Percentiles rank a stretch among this genome's conserved stretches.
Evolutionary conservation across 1,284 basidiomycete genomes (phyloP).

Genomic region (Moesziomyces antarcticus): DNA sequence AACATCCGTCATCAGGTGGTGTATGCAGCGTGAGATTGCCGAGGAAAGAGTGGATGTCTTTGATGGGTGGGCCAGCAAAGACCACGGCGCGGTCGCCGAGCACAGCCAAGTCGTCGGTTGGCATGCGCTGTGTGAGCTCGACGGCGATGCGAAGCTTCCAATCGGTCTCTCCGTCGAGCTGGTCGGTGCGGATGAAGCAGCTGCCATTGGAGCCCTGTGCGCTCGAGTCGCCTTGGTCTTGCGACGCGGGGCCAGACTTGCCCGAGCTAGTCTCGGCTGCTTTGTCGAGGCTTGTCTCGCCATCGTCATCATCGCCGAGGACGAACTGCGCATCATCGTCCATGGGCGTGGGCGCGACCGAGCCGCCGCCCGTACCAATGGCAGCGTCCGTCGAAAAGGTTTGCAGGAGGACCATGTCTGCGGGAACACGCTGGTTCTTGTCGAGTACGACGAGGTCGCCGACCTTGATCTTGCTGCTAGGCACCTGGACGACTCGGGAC

Average conservation of each 20-base stretch:
- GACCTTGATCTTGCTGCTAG: conserved; percentile 87
- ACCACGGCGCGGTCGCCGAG: conserved; percentile 68
- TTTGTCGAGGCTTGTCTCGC: conserved; percentile 5
- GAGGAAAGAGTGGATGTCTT: conserved; percentile 95
- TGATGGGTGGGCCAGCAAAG: conserved; percentile 89
- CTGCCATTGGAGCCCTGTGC: conserved; percentile 81
- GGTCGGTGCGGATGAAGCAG: conserved; percentile 97
- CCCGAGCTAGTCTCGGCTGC: conserved; percentile 2
- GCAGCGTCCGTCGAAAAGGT: conserved; percentile 72
- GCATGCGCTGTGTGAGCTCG: conserved; percentile 81
- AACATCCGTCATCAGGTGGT: conserved; percentile 25
- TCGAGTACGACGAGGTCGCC: conserved; percentile 92
- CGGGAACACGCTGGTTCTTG: conserved; percentile 96
- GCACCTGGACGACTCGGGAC: conserved; percentile 67
- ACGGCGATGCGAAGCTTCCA: conserved; percentile 97
- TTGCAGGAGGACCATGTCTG: conserved; percentile 88
- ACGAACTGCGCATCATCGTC: conserved; percentile 40
- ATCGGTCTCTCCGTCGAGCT: conserved; percentile 98
- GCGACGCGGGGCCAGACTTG: not conserved
- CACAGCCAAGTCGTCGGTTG: conserved; percentile 75
- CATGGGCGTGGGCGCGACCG: conserved; percentile 11
- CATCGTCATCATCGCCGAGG: conserved; percentile 54
- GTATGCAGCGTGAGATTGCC: conserved; percentile 86
- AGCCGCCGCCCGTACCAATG: conserved; percentile 22
- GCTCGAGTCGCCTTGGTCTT: conserved; percentile 1